Percentiles rank a stretch among this genome's conserved stretches.
Evolutionary conservation across 352 stramenopile species (phyloP).

Genomic region (Phytophthora pini): DNA sequence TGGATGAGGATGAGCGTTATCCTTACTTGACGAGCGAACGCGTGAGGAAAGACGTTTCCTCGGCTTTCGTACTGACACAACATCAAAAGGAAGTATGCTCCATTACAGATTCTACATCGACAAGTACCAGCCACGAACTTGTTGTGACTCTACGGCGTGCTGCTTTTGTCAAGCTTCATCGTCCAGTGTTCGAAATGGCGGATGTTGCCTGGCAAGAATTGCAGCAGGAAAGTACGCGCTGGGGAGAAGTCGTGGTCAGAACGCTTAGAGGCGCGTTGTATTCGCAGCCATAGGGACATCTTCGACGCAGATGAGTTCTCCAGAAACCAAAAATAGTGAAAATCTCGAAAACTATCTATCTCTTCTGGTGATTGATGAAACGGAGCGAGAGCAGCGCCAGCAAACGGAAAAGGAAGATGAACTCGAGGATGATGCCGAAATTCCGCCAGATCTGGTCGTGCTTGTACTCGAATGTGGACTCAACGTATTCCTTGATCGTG

Average conservation of each 20-base stretch:
- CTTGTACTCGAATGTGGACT: neutral
- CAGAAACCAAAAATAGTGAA: too few species aligned
- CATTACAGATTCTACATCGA: too few species aligned
- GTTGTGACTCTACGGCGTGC: neutral
- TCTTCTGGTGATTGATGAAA: slow-evolving; percentile 1
- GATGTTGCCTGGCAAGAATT: neutral
- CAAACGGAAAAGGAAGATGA: neutral
- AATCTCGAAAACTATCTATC: neutral
- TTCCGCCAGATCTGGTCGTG: neutral
- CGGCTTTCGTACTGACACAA: neutral
- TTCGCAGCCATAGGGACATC: too few species aligned
- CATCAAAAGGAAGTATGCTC: neutral
- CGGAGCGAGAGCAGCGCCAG: neutral
- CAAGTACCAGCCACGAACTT: neutral
- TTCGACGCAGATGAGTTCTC: too few species aligned
- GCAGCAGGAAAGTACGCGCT: neutral
- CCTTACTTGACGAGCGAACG: neutral
- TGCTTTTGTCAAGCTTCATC: neutral
- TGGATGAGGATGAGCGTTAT: neutral
- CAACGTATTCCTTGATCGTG: too few species aligned
- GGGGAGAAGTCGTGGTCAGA: neutral
- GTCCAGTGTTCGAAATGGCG: neutral
- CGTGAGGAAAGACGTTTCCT: neutral
- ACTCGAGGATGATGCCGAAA: neutral
- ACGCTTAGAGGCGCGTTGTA: too few species aligned